Percentiles rank a stretch among this genome's conserved stretches.
phyloP scores from a whole-genome alignment of 2,329 filamentous ascomycete genomes.

The Stenocarpella maydis region DNA sequence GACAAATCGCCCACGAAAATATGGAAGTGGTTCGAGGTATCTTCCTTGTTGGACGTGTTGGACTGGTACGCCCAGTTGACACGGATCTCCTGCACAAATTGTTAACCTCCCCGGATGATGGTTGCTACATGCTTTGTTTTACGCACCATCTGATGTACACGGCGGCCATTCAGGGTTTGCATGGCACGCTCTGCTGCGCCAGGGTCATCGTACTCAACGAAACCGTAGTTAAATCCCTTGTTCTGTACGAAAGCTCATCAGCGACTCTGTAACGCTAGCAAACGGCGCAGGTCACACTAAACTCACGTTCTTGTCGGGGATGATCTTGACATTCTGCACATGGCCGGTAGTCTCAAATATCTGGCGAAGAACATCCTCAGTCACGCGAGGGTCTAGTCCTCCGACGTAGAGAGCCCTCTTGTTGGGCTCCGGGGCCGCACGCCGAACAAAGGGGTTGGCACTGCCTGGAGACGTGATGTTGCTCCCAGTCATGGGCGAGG shows the following conservation, averaged over 20 bases:
- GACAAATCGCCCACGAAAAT: slow-evolving; percentile 98
- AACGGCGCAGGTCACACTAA: background rate
- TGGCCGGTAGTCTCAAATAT: slow-evolving; percentile 99
- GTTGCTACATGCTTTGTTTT: background rate
- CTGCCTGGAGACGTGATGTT: slow-evolving; percentile 86
- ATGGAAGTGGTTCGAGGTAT: slow-evolving; percentile 98
- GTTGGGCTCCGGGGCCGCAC: slow-evolving; percentile 96
- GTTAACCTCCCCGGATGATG: slow-evolving; percentile 16
- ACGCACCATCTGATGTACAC: slow-evolving; percentile 92
- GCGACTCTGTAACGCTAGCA: slow-evolving; percentile 29
- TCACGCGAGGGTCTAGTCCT: slow-evolving; percentile 92
- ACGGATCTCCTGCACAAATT: slow-evolving; percentile 79
- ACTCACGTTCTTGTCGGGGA: slow-evolving; percentile 98
- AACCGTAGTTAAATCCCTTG: slow-evolving; percentile 98
- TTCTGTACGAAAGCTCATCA: slow-evolving; percentile 63
- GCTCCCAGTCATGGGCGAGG: slow-evolving; percentile 79
- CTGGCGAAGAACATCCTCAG: slow-evolving; percentile 94
- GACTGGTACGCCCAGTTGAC: slow-evolving; percentile 99
- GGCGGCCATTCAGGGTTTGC: slow-evolving; percentile 93
- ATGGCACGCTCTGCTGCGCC: slow-evolving; percentile 96
- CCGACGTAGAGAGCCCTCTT: slow-evolving; percentile 97
- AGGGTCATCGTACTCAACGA: slow-evolving; percentile 98
- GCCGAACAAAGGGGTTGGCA: slow-evolving; percentile 81
- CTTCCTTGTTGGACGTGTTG: slow-evolving; percentile 92
- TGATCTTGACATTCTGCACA: slow-evolving; percentile 98